A percentile compares a stretch with the other conserved stretches of the same genome.
Conservation (phyloP, 2,329 filamentous ascomycete genomes). For the Helotiales sp. region DNA sequence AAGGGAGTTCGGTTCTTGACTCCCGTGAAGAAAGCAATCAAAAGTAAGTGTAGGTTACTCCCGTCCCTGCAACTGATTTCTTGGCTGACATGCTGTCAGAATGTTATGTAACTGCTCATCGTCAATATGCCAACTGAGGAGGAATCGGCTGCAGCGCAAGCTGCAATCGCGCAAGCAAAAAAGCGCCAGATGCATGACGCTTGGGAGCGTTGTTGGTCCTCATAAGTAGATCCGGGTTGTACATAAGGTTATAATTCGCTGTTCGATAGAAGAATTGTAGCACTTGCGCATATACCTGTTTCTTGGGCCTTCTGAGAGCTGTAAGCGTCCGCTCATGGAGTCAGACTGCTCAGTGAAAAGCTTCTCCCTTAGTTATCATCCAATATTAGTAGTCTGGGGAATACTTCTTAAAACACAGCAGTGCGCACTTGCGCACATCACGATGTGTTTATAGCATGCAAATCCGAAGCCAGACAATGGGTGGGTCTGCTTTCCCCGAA, state of each 20-base stretch:
- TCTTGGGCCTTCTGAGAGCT: no score
- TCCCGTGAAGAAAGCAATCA: neutral
- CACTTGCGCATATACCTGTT: neutral
- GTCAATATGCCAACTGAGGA: slow-evolving; percentile 51
- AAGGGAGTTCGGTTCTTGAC: neutral
- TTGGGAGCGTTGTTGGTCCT: neutral
- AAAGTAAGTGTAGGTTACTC: neutral
- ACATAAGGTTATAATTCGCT: no score
- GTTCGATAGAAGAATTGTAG: neutral
- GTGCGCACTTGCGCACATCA: no score
- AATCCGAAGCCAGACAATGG: neutral
- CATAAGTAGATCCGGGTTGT: neutral
- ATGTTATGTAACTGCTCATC: slow-evolving; percentile 55
- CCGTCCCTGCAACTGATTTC: neutral
- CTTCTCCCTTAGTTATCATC: no score
- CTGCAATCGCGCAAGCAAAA: neutral
- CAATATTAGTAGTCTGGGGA: no score
- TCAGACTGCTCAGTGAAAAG: no score
- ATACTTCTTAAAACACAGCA: no score
- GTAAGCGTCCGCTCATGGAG: no score
- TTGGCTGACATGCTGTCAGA: neutral
- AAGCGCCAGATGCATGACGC: neutral
- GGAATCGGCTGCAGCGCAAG: slow-evolving; percentile 21
- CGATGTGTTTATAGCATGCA: no score
- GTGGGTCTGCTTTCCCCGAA: neutral